Conservation (phyloP, 352 stramenopile species). For the Globisporangium cederbergense region DNA sequence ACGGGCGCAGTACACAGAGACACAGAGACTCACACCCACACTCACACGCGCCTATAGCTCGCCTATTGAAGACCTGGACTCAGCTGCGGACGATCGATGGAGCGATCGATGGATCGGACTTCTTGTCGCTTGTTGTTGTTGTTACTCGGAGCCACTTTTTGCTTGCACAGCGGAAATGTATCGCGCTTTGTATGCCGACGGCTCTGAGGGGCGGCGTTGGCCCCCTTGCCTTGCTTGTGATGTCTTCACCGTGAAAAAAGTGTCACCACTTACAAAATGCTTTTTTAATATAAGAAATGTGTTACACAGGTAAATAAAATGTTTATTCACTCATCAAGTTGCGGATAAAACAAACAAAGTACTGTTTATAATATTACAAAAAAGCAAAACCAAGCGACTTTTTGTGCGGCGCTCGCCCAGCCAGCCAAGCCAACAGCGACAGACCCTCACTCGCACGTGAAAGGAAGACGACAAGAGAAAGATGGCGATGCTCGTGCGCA, state of each 20-base stretch:
- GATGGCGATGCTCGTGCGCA: constrained; percentile 14
- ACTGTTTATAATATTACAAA: too few species aligned
- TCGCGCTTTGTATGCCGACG: constrained; percentile 3
- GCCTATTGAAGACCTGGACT: constrained; percentile 4
- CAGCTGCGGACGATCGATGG: neutral
- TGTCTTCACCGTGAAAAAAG: too few species aligned
- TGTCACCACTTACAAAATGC: too few species aligned
- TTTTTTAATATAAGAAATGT: too few species aligned
- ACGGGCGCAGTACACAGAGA: neutral
- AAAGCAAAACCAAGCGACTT: too few species aligned
- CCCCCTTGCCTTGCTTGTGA: neutral
- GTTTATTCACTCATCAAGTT: too few species aligned
- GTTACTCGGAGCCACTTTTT: neutral
- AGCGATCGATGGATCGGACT: neutral
- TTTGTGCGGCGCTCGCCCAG: constrained; percentile 1
- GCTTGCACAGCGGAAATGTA: neutral
- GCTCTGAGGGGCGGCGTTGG: neutral
- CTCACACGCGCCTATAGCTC: neutral
- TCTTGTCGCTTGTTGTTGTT: neutral
- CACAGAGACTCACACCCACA: neutral
- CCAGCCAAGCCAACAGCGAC: neutral
- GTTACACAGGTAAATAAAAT: too few species aligned
- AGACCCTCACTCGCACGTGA: neutral
- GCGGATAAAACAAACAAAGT: too few species aligned
- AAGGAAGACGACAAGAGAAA: constrained; percentile 1